phyloP scores from a whole-genome alignment of 345 rosid species.

The Moricandia moricandioides region DNA sequence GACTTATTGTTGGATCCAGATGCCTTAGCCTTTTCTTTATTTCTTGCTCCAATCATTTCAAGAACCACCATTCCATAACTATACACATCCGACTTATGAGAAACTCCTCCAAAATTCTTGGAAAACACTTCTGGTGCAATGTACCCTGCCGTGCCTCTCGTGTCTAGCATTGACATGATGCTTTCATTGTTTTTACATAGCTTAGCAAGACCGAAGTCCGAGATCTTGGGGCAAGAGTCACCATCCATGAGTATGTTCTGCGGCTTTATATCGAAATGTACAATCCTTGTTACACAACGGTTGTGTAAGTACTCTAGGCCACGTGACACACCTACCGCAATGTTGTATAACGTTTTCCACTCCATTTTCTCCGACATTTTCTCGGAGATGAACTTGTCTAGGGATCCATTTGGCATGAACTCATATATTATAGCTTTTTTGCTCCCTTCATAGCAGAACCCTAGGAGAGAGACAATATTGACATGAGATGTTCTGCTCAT shows the following conservation, averaged over 20 bases:
- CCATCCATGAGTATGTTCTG: slow-evolving; percentile 50
- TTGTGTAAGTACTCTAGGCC: slow-evolving; percentile 53
- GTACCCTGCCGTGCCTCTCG: slow-evolving; percentile 51
- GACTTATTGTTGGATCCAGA: background rate
- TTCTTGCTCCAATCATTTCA: slow-evolving; percentile 44
- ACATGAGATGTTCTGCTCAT: slow-evolving; percentile 50
- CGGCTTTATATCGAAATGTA: slow-evolving; percentile 56
- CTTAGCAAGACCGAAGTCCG: slow-evolving; percentile 58
- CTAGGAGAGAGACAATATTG: slow-evolving; percentile 43
- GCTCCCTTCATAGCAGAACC: slow-evolving; percentile 44
- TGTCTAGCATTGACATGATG: slow-evolving; percentile 36
- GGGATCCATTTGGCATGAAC: slow-evolving; percentile 44
- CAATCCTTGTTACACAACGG: slow-evolving; percentile 49
- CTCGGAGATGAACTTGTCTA: slow-evolving; percentile 38
- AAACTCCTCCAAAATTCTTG: slow-evolving; percentile 39
- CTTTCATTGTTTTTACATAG: slow-evolving; percentile 40
- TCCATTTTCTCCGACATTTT: slow-evolving; percentile 9
- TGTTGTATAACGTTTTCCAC: slow-evolving; percentile 33
- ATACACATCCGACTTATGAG: slow-evolving; percentile 48
- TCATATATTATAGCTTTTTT: slow-evolving; percentile 39
- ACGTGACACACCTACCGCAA: slow-evolving; percentile 44
- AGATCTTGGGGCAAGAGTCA: slow-evolving; percentile 43
- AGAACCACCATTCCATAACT: slow-evolving; percentile 57
- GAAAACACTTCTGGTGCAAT: slow-evolving; percentile 49
- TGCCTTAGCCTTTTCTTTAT: background rate